Percentiles rank a stretch among this genome's conserved stretches.
phyloP scores from a whole-genome alignment of 352 stramenopile species.

The Globisporangium carolinianum region DNA sequence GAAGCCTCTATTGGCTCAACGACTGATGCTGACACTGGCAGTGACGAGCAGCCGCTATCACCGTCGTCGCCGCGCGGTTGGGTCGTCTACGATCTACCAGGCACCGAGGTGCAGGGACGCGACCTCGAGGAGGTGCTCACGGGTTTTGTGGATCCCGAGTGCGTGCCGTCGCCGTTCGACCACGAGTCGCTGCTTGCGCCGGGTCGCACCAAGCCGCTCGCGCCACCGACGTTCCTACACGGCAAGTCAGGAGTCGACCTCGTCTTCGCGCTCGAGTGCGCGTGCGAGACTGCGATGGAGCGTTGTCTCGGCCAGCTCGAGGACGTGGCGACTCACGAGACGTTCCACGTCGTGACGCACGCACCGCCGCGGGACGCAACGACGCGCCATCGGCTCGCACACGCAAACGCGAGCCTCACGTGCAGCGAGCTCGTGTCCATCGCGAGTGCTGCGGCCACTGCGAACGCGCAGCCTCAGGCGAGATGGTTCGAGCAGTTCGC shows the following conservation, averaged over 20 bases:
- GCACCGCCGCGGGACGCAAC: constrained; percentile 41
- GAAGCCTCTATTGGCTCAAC: too few species aligned
- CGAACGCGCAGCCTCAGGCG: constrained; percentile 24
- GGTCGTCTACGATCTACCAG: constrained; percentile 60
- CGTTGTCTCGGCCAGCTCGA: constrained; percentile 56
- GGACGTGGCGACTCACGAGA: constrained; percentile 30
- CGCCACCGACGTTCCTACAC: constrained; percentile 41
- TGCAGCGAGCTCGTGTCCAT: constrained; percentile 50
- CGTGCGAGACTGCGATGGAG: constrained; percentile 27
- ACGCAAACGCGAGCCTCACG: constrained; percentile 36
- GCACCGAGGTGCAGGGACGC: constrained; percentile 30
- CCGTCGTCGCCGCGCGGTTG: constrained; percentile 22
- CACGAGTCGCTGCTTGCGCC: constrained; percentile 49
- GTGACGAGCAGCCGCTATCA: not conserved
- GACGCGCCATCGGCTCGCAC: constrained; percentile 39
- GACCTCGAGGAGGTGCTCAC: constrained; percentile 53
- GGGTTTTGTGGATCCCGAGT: constrained; percentile 36
- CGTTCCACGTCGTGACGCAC: constrained; percentile 43
- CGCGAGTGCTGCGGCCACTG: constrained; percentile 27
- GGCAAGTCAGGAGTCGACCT: constrained; percentile 68
- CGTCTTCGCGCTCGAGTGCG: constrained; percentile 56
- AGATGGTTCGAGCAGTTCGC: constrained; percentile 47
- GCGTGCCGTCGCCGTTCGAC: constrained; percentile 39
- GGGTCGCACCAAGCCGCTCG: constrained; percentile 20
- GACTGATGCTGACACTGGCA: not conserved